A percentile compares a stretch with the other conserved stretches of the same genome.
phyloP scores from a whole-genome alignment of 2,329 filamentous ascomycete species.

The Didymella arachidicola region DNA sequence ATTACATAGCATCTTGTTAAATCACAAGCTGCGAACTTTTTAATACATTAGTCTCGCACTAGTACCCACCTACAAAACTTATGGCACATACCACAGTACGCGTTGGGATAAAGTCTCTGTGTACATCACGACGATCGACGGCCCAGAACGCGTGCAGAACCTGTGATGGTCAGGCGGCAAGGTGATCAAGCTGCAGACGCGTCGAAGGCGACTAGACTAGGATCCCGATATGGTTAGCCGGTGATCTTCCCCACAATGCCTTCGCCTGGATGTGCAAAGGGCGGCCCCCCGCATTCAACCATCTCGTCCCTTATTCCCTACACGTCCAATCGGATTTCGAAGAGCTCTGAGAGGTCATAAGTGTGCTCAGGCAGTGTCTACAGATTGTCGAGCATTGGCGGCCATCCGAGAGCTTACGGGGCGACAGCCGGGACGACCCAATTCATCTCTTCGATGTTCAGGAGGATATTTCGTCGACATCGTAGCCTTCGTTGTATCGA shows the following conservation, averaged over 20 bases:
- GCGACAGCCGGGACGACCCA: too few relatives aligned
- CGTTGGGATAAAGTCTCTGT: constrained; percentile 7
- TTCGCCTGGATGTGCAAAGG: neutral
- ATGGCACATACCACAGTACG: too few relatives aligned
- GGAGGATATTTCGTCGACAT: too few relatives aligned
- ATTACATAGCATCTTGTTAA: too few relatives aligned
- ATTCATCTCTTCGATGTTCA: too few relatives aligned
- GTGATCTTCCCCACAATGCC: constrained; percentile 17
- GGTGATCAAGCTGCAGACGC: constrained; percentile 15
- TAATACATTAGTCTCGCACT: too few relatives aligned
- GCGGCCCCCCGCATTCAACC: constrained; percentile 10
- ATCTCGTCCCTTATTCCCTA: neutral
- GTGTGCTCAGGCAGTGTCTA: neutral
- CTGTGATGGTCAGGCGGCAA: constrained; percentile 2
- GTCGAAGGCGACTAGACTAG: neutral
- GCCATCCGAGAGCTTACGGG: neutral
- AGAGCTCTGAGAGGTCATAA: too few relatives aligned
- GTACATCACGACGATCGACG: constrained; percentile 5
- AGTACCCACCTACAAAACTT: too few relatives aligned
- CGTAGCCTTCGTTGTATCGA: too few relatives aligned
- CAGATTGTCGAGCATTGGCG: neutral
- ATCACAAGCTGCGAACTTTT: too few relatives aligned
- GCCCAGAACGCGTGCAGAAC: constrained; percentile 2
- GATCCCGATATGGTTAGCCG: constrained; percentile 4
- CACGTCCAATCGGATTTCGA: neutral